A percentile compares a stretch with the other conserved stretches of the same genome.
phyloP scores from a whole-genome alignment of 164 flowering plant species.

The Akebia trifoliata region DNA sequence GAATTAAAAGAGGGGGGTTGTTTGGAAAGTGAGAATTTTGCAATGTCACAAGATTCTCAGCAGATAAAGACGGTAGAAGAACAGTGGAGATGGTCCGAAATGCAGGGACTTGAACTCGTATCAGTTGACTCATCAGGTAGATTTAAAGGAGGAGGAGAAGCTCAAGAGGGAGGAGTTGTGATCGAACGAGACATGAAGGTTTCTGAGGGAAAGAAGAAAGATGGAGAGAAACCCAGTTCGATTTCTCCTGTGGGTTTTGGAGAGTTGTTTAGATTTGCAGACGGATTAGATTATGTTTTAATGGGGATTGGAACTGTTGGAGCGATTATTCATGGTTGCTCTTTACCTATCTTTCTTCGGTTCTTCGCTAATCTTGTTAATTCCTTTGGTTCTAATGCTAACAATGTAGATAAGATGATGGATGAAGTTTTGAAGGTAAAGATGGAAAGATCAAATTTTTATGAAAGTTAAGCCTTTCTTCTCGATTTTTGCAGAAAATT shows the following conservation, averaged over 20 bases:
- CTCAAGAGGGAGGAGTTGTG: neutral
- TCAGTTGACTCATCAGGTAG: conserved; percentile 15
- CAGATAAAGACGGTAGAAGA: conserved; percentile 71
- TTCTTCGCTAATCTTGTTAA: conserved; percentile 99
- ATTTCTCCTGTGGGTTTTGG: conserved; percentile 41
- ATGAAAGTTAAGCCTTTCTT: neutral
- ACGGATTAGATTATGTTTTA: conserved; percentile 68
- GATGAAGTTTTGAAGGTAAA: conserved; percentile 86
- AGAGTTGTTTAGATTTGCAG: conserved; percentile 90
- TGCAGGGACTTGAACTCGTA: conserved; percentile 64
- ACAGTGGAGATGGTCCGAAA: conserved; percentile 92
- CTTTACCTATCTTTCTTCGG: conserved; percentile 85
- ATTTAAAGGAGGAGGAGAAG: neutral
- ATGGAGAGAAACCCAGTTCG: conserved; percentile 42
- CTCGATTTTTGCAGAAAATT: neutral
- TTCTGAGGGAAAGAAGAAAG: conserved; percentile 23
- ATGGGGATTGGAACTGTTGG: conserved; percentile 85
- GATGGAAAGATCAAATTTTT: neutral
- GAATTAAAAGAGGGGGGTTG: conserved; percentile 9
- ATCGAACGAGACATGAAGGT: conserved; percentile 21
- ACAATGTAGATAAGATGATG: conserved; percentile 78
- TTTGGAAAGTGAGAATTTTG: conserved; percentile 20
- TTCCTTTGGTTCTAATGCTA: conserved; percentile 85
- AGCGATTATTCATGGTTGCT: conserved; percentile 89
- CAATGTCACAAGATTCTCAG: conserved; percentile 70